Evolutionary conservation across 345 rosid genomes (phyloP).

Genomic region (Eucalyptus sp.): DNA sequence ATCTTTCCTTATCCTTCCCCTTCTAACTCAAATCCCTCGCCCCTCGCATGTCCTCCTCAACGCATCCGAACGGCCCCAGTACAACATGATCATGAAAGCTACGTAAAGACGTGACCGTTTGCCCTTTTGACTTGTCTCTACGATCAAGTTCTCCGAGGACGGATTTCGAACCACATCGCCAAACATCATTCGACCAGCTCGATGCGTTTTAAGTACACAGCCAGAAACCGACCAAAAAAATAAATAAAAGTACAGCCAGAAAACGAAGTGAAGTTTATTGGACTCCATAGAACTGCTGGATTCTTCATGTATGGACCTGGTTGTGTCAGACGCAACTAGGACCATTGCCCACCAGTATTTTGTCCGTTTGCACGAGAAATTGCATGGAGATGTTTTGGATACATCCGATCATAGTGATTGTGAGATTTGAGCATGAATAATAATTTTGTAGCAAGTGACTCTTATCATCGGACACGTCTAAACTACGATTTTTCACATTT

Average conservation of each 20-base stretch:
- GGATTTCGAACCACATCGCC: not conserved
- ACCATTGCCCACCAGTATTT: not conserved
- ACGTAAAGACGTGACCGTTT: not conserved
- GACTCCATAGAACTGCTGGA: not conserved
- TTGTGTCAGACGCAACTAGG: not conserved
- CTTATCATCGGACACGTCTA: rapidly evolving
- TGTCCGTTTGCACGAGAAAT: not conserved
- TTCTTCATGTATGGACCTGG: not conserved
- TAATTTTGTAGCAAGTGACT: not conserved
- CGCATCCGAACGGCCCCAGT: too few relatives aligned
- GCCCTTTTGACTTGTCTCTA: not conserved
- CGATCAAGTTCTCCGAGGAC: not conserved
- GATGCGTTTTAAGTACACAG: too few relatives aligned
- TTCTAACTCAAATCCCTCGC: too few relatives aligned
- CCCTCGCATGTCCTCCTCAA: too few relatives aligned
- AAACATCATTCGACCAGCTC: too few relatives aligned
- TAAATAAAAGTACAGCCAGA: too few relatives aligned
- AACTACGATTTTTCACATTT: not conserved
- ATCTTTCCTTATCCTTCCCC: too few relatives aligned
- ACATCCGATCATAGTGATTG: not conserved
- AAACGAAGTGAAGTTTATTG: too few relatives aligned
- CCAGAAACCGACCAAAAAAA: too few relatives aligned
- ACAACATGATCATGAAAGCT: too few relatives aligned
- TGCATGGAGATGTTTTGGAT: too few relatives aligned
- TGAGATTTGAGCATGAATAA: not conserved